Conservation (phyloP, 2,329 filamentous ascomycete genomes). For the Orbilia quercus region DNA sequence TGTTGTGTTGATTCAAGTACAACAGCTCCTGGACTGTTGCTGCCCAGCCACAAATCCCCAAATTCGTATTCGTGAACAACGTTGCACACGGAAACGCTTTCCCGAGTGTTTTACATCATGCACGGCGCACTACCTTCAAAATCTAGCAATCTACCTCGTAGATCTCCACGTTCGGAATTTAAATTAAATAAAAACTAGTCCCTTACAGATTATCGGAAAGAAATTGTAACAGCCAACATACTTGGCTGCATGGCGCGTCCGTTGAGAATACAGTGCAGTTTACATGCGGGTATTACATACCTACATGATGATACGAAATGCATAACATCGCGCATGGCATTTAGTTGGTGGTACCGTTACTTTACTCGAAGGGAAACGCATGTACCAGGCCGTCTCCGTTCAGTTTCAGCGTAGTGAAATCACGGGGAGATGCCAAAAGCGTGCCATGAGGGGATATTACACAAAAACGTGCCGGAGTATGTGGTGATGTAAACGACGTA, state of each 20-base stretch:
- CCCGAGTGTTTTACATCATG: slow-evolving; percentile 18
- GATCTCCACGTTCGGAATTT: neutral
- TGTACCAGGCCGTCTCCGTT: slow-evolving; percentile 19
- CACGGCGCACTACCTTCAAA: slow-evolving; percentile 5
- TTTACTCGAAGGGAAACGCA: neutral
- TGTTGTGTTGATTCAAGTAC: slow-evolving; percentile 6
- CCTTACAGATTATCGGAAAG: slow-evolving; percentile 12
- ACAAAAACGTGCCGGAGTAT: slow-evolving; percentile 12
- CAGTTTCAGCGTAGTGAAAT: slow-evolving; percentile 29
- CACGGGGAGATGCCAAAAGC: slow-evolving; percentile 38
- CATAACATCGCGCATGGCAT: slow-evolving; percentile 16
- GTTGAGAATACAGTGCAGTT: no score
- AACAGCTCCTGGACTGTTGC: no score
- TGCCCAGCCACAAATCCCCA: no score
- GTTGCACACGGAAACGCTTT: slow-evolving; percentile 26
- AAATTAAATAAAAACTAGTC: neutral
- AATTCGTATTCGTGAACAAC: slow-evolving; percentile 9
- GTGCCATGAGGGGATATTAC: neutral
- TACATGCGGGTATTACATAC: neutral
- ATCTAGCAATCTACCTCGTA: slow-evolving; percentile 10
- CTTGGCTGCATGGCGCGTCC: neutral
- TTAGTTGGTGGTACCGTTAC: slow-evolving; percentile 1
- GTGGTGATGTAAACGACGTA: no score
- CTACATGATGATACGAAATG: slow-evolving; percentile 14
- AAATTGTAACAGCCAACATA: neutral